Evolutionary conservation across 1,139 yeast genomes (phyloP).

Genomic region (Blastobotrys elegans): DNA sequence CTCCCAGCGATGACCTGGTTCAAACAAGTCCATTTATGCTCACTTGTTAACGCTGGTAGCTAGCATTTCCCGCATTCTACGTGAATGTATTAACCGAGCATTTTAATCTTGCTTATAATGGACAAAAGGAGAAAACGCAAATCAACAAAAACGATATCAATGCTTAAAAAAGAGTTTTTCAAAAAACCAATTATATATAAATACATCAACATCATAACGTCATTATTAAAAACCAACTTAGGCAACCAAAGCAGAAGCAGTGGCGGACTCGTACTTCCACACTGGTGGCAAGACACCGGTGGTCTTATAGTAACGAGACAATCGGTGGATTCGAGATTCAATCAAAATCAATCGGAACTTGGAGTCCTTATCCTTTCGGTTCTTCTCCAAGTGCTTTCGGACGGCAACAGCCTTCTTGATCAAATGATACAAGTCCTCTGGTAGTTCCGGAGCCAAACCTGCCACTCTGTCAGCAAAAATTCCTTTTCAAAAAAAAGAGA

Average conservation of each 20-base stretch:
- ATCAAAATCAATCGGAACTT: constrained; percentile 99
- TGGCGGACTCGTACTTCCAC: constrained; percentile 99
- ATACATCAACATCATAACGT: constrained; percentile 3
- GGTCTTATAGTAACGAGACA: constrained; percentile 99
- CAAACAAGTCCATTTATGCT: too few relatives aligned
- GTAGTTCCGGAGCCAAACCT: constrained; percentile 96
- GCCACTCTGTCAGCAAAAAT: constrained; percentile 37
- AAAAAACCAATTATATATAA: background rate
- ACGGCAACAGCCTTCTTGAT: constrained; percentile 99
- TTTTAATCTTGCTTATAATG: too few relatives aligned
- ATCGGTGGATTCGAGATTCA: constrained; percentile 99
- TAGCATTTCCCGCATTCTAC: too few relatives aligned
- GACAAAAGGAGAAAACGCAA: too few relatives aligned
- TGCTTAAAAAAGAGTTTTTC: background rate
- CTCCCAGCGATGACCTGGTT: too few relatives aligned
- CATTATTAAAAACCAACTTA: constrained; percentile 36
- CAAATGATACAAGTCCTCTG: constrained; percentile 99
- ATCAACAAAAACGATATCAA: too few relatives aligned
- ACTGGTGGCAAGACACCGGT: constrained; percentile 98
- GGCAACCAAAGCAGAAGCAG: constrained; percentile 99
- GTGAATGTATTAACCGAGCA: too few relatives aligned
- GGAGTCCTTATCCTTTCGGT: constrained; percentile 99
- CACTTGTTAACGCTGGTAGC: too few relatives aligned
- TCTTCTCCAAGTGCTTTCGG: constrained; percentile 99
- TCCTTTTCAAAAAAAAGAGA: constrained; percentile 11